Evolutionary conservation across 495 filamentous ascomycete species (phyloP).

Genomic region (Hypoxylon fragiforme): DNA sequence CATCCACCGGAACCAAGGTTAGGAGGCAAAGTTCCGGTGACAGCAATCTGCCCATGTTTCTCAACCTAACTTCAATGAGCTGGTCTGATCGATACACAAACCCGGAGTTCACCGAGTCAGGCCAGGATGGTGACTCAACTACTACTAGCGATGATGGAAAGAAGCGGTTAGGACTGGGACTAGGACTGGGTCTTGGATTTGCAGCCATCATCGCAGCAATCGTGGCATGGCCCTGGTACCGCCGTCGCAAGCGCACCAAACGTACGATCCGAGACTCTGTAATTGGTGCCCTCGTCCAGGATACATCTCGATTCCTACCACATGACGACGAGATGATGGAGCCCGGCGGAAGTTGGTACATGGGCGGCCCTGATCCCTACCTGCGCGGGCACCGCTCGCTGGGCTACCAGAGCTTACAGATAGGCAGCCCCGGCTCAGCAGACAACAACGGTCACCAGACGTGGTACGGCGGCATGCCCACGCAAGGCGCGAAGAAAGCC

Average conservation of each 20-base stretch:
- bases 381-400: constrained; percentile 42
- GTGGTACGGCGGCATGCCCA: constrained; percentile 30
- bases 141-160: constrained; percentile 20
- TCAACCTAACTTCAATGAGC: constrained; percentile 72
- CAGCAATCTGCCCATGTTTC: constrained; percentile 64
- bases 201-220: constrained; percentile 55
- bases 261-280: constrained; percentile 42
- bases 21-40: constrained; percentile 34
- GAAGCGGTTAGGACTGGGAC: constrained; percentile 64
- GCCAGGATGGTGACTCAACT: constrained; percentile 14
- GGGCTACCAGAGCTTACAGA: constrained; percentile 49
- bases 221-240: constrained; percentile 61
- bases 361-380: constrained; percentile 48
- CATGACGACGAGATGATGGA: constrained; percentile 63
- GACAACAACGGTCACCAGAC: constrained; percentile 23
- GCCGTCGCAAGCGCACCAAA: constrained; percentile 48
- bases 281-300: constrained; percentile 46
- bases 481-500: constrained; percentile 32
- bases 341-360: constrained; percentile 43
- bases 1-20: constrained; percentile 46
- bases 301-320: constrained; percentile 38
- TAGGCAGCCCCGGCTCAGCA: constrained; percentile 23
- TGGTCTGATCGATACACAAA: constrained; percentile 74
- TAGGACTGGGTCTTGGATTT: constrained; percentile 73
- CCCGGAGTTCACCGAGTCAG: constrained; percentile 41